Evolutionary conservation across 2,329 filamentous ascomycete species (phyloP), one percentile per base, ranked within the genome.

Genomic region (Helotiales sp.): DNA sequence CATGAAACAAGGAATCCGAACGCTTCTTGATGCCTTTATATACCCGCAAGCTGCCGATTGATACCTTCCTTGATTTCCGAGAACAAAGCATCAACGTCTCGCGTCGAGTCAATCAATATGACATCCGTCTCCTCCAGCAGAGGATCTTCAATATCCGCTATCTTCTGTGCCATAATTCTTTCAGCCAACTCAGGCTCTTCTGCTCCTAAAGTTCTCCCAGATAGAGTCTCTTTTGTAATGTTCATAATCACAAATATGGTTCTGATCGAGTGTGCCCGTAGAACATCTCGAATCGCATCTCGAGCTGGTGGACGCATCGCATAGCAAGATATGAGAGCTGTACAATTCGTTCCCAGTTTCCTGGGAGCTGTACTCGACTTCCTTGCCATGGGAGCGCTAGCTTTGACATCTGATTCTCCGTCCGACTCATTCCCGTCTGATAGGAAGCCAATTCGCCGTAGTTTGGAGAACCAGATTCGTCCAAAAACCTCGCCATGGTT

Each of bases 151-250:
- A 59, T 55, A 53, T 59, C 52, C 40, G 36, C 56, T 17, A 47
- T 52, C 42, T 55, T 59, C 17, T 52, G 38, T 17, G 31, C 52
- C 57, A 59, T 55, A 10, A 59, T 55, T 34, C 30, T 59, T 19
- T 59, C 47, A 19, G 52, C 57, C 52, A 59, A 30, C 27, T 55
- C 57, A 30, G 52, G 52, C 7, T 55, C 49, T 38, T 59, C 57
- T 1, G 57, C 57, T 17, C 57, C 57, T 22, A 59, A 34, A 6
- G 57, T 55, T 52, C 57, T 55, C 40, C 57, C 57, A 55, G 38
- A 52, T 31, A 59, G 33, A 9, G 57, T 55, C 24, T 59, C 57
- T 29, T 48, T 55, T 12, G 57, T 49, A 29, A 59, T 53, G 1
- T 59, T 38, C 48, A 59, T 19, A 27, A 59, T 55, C 9, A 55